A percentile compares a stretch with the other conserved stretches of the same genome.
Conservation (phyloP, 139 green algal genomes). For the Volvox africanus region DNA sequence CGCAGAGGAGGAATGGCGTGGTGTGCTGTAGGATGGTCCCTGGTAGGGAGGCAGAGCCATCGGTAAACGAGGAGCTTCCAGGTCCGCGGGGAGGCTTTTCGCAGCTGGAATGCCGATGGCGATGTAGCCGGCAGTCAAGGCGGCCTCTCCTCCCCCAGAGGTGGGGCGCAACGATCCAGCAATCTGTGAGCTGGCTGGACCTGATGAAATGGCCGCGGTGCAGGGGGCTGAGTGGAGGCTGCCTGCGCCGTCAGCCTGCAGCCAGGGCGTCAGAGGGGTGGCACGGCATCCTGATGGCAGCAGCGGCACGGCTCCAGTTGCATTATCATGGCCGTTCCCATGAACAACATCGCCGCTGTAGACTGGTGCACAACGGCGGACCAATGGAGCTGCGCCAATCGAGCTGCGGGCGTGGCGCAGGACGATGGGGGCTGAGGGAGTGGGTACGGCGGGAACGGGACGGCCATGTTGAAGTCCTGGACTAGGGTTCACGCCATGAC, state of each 20-base stretch:
- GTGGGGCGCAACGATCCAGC: too few relatives aligned
- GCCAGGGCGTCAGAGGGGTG: background rate
- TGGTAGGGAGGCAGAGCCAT: background rate
- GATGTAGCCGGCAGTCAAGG: background rate
- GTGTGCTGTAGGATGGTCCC: background rate
- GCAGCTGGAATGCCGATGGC: background rate
- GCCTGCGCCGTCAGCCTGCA: background rate
- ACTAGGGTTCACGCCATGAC: too few relatives aligned
- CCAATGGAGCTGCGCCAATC: background rate
- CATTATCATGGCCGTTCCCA: background rate
- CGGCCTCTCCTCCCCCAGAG: too few relatives aligned
- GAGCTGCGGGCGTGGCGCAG: conserved; percentile 31
- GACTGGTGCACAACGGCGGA: background rate
- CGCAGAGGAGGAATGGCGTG: background rate
- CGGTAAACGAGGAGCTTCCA: background rate
- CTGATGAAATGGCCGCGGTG: background rate
- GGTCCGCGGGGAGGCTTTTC: background rate
- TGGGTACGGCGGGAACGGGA: background rate
- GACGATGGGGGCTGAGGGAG: background rate
- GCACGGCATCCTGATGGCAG: background rate
- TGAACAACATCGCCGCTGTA: background rate
- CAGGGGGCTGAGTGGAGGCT: background rate
- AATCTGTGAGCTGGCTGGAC: background rate
- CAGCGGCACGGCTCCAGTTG: background rate
- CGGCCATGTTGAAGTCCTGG: background rate